Percentiles rank a stretch among this genome's conserved stretches.
These are phyloP conservation scores for Mycena citricolor DNA, from an alignment of 1,284 basidiomycete species.

Conservation along the genomic window DNA sequence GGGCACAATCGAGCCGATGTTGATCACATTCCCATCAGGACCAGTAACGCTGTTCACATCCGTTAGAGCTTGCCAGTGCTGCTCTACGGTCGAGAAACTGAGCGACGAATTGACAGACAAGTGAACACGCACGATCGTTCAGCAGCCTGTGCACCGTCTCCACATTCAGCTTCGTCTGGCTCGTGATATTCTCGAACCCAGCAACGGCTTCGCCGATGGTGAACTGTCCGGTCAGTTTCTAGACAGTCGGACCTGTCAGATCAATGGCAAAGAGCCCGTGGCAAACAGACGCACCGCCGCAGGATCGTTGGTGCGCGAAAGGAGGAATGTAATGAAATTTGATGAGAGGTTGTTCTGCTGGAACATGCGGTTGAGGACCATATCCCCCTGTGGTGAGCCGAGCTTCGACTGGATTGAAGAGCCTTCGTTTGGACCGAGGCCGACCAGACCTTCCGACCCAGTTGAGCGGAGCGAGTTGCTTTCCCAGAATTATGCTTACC, in stretches of 20 bases:
- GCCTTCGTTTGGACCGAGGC: slow-evolving; percentile 72
- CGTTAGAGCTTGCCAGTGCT: slow-evolving; percentile 76
- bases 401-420: slow-evolving; percentile 63
- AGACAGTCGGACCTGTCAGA: slow-evolving; percentile 41
- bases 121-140: slow-evolving; percentile 34
- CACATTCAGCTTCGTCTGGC: slow-evolving; percentile 64
- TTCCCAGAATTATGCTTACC: slow-evolving; percentile 37
- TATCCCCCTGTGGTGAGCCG: slow-evolving; percentile 47
- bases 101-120: slow-evolving; percentile 19
- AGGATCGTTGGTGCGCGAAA: slow-evolving; percentile 59
- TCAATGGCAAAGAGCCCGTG: slow-evolving; percentile 27
- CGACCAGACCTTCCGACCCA: slow-evolving; percentile 56
- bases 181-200: slow-evolving; percentile 59
- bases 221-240: slow-evolving; percentile 53
- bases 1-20: slow-evolving; percentile 64
- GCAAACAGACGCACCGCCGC: slow-evolving; percentile 25
- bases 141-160: slow-evolving; percentile 59
- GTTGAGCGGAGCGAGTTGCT: neutral
- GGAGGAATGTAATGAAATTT: slow-evolving; percentile 70
- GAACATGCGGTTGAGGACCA: slow-evolving; percentile 61
- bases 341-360: slow-evolving; percentile 48
- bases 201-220: slow-evolving; percentile 59
- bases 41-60: slow-evolving; percentile 67
- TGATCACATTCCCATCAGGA: slow-evolving; percentile 66
- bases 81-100: slow-evolving; percentile 44